phyloP scores from a whole-genome alignment of 306 rosid species.

The Corylus heterophylla region DNA sequence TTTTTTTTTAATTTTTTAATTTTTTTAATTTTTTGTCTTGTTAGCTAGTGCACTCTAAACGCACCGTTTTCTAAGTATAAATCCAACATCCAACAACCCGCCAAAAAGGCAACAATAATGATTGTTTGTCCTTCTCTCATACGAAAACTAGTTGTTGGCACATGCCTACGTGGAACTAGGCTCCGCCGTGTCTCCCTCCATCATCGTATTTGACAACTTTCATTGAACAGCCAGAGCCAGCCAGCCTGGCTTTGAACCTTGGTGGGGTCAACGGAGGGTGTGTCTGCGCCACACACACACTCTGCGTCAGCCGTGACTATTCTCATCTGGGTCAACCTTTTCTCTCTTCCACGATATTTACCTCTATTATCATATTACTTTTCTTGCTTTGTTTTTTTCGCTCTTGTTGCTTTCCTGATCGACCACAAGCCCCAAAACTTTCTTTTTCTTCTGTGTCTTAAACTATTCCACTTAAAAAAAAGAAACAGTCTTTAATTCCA shows the following conservation, averaged over 20 bases:
- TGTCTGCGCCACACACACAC: slow-evolving; percentile 10
- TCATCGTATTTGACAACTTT: too few relatives aligned
- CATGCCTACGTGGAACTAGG: neutral
- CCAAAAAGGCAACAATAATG: neutral
- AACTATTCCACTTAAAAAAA: neutral
- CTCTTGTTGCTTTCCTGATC: slow-evolving; percentile 20
- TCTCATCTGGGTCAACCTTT: slow-evolving; percentile 42
- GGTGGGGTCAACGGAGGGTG: slow-evolving; percentile 31
- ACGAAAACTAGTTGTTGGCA: neutral
- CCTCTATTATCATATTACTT: neutral
- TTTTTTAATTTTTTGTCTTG: too few relatives aligned
- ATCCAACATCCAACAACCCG: neutral
- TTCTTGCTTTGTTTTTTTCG: neutral
- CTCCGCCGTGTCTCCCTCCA: neutral
- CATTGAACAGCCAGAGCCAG: neutral
- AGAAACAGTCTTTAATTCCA: neutral
- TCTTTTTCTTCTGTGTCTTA: neutral
- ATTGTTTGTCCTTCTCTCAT: neutral
- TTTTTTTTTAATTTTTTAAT: too few relatives aligned
- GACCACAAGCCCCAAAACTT: neutral
- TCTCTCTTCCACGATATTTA: slow-evolving; percentile 19
- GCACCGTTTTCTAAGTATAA: neutral
- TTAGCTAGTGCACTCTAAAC: neutral
- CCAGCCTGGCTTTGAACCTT: slow-evolving; percentile 29
- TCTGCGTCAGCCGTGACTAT: slow-evolving; percentile 27